Evolutionary conservation across 352 stramenopile genomes (phyloP), one percentile per base, ranked within the genome.

Genomic region (Phytophthora palmivora): DNA sequence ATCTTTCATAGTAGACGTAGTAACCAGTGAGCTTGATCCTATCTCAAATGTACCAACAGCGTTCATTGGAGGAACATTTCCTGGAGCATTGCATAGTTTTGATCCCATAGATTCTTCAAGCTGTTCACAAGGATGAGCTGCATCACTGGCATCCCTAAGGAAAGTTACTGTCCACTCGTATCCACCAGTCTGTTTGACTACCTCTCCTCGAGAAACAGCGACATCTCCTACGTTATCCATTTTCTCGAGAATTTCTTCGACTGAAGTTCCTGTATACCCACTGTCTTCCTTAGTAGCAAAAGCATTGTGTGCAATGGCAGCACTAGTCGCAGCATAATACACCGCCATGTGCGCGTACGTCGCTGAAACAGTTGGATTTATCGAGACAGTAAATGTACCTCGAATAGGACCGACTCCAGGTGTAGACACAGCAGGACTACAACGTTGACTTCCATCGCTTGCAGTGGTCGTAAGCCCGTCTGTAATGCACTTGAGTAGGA

Each of bases 91-190:
- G 66, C 96, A 99, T 1, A 96, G 68, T 15, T 73, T 67, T 8
- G 74, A 69, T 1, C 82, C 84, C n/a, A 52, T 64, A 0, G 55
- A 45, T 57, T 90, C 77, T 33, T 92, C 82, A 55, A 83, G 67
- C 55, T 92, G 73, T 33, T 92, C 70, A 24, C 80, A 96, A 4
- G 75, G 67, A 7, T 68, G 41, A 2, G 45, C 57, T 1, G 45
- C 24, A 26, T 81, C 81, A 22, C 72, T 82, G 1, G 66, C 63
- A 39, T 99, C 97, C 46, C 88, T 76, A 10, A 99, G 68, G 57
- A 99, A 99, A 9, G 95, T 98, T 21, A 99, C 77, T 5, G 84
- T 97, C 96, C 96, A 99, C 11, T 82, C 84, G 63, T 98, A 99
- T 1, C 94, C 95, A 26, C 96, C 97, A 44, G 95, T 98, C 4